These are phyloP conservation scores for Blepharisma japonicum DNA, from an alignment of 73 alveolate genomes.

Conservation along the genomic window DNA sequence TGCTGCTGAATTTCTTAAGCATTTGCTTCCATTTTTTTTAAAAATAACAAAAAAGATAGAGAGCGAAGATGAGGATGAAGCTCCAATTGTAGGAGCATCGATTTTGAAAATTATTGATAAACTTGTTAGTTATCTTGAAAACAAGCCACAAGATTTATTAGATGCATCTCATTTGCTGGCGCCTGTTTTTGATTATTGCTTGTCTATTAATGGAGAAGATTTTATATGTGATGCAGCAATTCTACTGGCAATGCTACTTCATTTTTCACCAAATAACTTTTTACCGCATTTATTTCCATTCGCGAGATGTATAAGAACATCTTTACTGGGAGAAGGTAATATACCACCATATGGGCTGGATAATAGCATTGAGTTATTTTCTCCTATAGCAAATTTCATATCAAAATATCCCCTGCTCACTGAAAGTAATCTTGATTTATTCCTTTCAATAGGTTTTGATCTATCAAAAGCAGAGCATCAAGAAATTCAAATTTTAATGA, in stretches of 20 bases:
- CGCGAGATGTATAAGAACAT: conserved; percentile 13
- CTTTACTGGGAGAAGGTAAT: conserved; percentile 23
- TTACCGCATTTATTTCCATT: conserved; percentile 38
- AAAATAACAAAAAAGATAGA: conserved; percentile 47
- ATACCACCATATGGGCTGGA: conserved; percentile 3
- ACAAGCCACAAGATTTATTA: conserved; percentile 35
- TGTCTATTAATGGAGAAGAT: too few species aligned
- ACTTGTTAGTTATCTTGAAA: conserved; percentile 51
- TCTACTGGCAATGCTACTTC: conserved; percentile 49
- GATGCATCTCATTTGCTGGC: conserved; percentile 40
- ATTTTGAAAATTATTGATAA: conserved; percentile 71
- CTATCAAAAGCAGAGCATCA: neutral
- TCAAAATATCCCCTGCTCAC: neutral
- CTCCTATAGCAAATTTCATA: conserved; percentile 21
- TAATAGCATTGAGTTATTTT: neutral
- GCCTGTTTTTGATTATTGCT: conserved; percentile 58
- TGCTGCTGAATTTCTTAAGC: conserved; percentile 66
- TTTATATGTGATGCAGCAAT: conserved; percentile 55
- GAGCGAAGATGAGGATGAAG: conserved; percentile 67
- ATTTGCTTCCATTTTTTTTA: conserved; percentile 51
- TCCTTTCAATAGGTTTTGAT: neutral
- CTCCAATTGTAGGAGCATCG: conserved; percentile 60
- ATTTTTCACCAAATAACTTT: conserved; percentile 38
- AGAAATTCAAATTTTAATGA: neutral
- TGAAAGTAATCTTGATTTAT: neutral